phyloP scores from a whole-genome alignment of 1,284 basidiomycete genomes.

The Athelia psychrophila region DNA sequence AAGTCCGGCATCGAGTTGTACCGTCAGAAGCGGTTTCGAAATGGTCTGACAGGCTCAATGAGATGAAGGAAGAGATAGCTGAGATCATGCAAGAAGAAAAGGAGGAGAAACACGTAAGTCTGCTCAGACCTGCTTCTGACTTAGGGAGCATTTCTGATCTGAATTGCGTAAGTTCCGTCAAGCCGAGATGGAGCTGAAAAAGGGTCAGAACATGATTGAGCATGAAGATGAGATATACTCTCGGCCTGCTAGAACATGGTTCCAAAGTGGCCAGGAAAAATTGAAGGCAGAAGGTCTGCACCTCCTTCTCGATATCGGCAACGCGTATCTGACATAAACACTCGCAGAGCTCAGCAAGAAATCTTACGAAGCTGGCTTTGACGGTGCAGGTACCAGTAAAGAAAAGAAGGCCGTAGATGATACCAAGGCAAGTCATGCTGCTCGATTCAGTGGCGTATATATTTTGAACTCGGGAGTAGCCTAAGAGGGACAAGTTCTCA shows the following conservation, averaged over 20 bases:
- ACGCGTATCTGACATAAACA: slow-evolving; percentile 5
- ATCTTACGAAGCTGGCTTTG: slow-evolving; percentile 61
- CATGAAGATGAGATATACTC: slow-evolving; percentile 95
- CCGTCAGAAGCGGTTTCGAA: slow-evolving; percentile 76
- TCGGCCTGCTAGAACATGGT: slow-evolving; percentile 96
- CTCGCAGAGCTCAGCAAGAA: slow-evolving; percentile 67
- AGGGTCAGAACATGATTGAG: slow-evolving; percentile 95
- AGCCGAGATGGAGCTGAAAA: slow-evolving; percentile 96
- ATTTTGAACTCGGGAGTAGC: slow-evolving; percentile 40
- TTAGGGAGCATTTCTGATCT: slow-evolving; percentile 3
- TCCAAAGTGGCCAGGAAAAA: slow-evolving; percentile 90
- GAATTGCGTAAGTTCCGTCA: slow-evolving; percentile 63
- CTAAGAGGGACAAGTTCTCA: slow-evolving; percentile 80
- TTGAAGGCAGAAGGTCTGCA: slow-evolving; percentile 70
- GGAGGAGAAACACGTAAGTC: slow-evolving; percentile 85
- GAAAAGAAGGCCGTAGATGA: slow-evolving; percentile 25
- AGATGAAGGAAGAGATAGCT: slow-evolving; percentile 77
- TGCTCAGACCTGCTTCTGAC: not conserved
- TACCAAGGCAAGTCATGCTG: slow-evolving; percentile 32
- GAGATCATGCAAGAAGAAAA: slow-evolving; percentile 90
- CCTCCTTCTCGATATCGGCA: not conserved
- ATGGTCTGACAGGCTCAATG: slow-evolving; percentile 71
- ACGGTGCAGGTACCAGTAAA: slow-evolving; percentile 27
- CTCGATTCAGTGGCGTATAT: too few species aligned
- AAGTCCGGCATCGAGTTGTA: slow-evolving; percentile 88